phyloP scores from a whole-genome alignment of 345 rosid species.

The Barbarea vulgaris region DNA sequence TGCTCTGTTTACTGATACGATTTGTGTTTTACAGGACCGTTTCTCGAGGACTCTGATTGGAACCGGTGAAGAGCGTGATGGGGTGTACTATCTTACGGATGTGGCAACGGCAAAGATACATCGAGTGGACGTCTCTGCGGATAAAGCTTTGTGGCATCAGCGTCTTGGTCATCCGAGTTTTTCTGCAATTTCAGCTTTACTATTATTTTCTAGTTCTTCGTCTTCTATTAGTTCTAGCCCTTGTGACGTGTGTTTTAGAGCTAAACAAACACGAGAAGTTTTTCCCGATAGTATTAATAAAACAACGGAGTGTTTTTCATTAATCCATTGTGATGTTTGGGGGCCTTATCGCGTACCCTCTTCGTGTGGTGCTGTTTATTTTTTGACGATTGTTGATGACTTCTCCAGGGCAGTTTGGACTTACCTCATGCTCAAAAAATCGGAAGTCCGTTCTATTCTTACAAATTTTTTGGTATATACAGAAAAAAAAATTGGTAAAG shows the following conservation, averaged over 20 bases:
- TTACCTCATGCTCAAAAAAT: background rate
- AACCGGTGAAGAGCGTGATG: background rate
- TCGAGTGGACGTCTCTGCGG: no score
- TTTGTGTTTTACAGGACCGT: background rate
- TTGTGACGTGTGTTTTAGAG: background rate
- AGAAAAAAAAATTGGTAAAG: background rate
- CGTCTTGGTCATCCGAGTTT: no score
- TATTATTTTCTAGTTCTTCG: background rate
- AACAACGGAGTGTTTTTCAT: background rate
- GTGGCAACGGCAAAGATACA: background rate
- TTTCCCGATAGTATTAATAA: no score
- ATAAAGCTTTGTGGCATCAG: no score
- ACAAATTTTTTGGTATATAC: background rate
- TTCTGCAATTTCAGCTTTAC: no score
- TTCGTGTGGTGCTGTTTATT: background rate
- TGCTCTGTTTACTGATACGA: background rate
- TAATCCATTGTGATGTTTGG: background rate
- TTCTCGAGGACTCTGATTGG: background rate
- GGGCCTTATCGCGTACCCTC: background rate
- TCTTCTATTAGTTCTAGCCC: background rate
- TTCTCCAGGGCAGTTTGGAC: background rate
- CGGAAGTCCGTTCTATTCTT: background rate
- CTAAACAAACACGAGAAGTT: background rate
- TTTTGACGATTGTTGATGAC: background rate
- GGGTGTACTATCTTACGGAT: background rate